Evolutionary conservation across 176 grass and related monocot genomes (phyloP), one percentile per base, ranked within the genome.

Genomic region (Dendrocalamus sinicus): DNA sequence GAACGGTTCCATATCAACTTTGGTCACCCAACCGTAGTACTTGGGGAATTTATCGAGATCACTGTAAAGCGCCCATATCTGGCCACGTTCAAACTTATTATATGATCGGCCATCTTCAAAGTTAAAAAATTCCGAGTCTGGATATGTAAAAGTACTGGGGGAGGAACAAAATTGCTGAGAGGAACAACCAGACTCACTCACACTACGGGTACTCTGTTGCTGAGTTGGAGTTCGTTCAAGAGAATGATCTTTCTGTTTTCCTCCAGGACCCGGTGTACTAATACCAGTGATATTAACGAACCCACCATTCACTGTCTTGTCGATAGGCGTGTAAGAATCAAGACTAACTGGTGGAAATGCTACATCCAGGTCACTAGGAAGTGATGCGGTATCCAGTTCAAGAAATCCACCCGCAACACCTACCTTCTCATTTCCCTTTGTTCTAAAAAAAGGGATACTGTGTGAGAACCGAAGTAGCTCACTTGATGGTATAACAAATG

Each of bases 61-160:
- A 78, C 89, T 88, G 63, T 97, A 97, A 76, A 97, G 67, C 23
- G 92, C 92, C 95, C 95, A 94, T 81, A 86, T 89, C 70, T 97
- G 92, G 57, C 84, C 90, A 70, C 26, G 70, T 77, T 90, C 51
- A 17, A 92, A 89, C 61, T 92, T 91, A 67, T 83, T 60, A 72
- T 91, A 78, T 30, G 86, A 80, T 13, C 84, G 87, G 16, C 41
- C 63, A 75, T 75, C 72, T 81, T 88, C 81, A 83, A 97, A 97
- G 73, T 73, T 71, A 70, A 84, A 72, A 69, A 94, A 94, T 77
- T 93, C 81, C 22, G 94, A 59, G 24, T 77, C 67, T 77, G 91
- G 86, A 66, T 89, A 95, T 67, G 78, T 55, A 72, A 63, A 47
- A 13, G 19, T 65, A 79, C 69, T 75, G 79, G 60, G 39, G 24